Conservation (phyloP, 305 asterid genomes). For the Rubia occidens region DNA sequence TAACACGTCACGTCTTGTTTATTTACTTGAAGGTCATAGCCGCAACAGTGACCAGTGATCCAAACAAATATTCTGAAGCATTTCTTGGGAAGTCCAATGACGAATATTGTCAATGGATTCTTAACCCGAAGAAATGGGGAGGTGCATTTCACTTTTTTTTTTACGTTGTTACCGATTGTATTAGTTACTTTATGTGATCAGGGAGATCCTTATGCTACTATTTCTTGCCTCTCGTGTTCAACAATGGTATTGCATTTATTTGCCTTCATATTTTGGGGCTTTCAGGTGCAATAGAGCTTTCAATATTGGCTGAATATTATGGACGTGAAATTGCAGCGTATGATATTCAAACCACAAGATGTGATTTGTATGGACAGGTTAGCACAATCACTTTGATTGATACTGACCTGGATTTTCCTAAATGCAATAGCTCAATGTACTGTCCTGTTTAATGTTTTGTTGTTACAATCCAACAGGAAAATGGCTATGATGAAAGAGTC, state of each 20-base stretch:
- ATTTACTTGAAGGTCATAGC: constrained; percentile 67
- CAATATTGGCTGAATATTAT: constrained; percentile 66
- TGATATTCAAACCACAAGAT: constrained; percentile 85
- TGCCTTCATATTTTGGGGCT: constrained; percentile 16
- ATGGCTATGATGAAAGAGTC: constrained; percentile 67
- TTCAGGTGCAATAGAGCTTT: constrained; percentile 90
- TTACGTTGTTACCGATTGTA: constrained; percentile 5
- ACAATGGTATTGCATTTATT: constrained; percentile 11
- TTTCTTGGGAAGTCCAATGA: constrained; percentile 76
- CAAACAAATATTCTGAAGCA: constrained; percentile 66
- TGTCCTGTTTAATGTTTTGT: neutral
- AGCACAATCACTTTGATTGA: constrained; percentile 16
- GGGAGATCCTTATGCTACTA: constrained; percentile 5
- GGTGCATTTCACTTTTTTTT: constrained; percentile 35
- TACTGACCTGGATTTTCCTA: constrained; percentile 11
- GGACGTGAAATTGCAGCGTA: constrained; percentile 91
- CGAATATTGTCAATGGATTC: constrained; percentile 89
- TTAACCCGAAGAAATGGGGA: constrained; percentile 94
- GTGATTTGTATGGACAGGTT: constrained; percentile 96
- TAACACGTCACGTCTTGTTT: neutral
- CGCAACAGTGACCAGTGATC: constrained; percentile 79
- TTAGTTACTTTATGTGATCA: neutral
- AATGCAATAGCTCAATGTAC: neutral
- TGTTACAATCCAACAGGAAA: constrained; percentile 37
- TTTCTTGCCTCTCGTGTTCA: constrained; percentile 3